phyloP scores from a whole-genome alignment of 1,284 basidiomycete genomes.

The Ustilago vetiveriae region DNA sequence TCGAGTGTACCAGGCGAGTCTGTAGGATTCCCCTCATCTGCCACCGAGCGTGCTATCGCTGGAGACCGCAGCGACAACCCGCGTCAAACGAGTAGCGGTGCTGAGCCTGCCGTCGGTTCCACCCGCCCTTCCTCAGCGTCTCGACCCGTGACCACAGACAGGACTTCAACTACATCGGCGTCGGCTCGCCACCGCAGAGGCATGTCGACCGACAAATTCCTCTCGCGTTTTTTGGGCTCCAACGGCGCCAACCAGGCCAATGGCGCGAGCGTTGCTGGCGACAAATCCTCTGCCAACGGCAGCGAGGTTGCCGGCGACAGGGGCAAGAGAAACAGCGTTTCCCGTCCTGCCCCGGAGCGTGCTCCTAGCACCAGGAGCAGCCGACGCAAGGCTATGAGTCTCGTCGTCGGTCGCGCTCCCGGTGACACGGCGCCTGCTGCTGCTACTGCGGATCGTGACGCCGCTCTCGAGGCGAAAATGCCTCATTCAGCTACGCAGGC shows the following conservation, averaged over 20 bases:
- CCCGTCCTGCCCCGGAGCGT: conserved; percentile 24
- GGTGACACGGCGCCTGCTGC: conserved; percentile 32
- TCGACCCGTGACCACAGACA: conserved; percentile 10
- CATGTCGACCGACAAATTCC: conserved; percentile 62
- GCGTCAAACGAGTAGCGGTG: conserved; percentile 1
- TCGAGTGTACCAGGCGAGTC: conserved; percentile 19
- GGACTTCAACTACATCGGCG: conserved; percentile 17
- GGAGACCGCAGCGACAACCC: conserved; percentile 9
- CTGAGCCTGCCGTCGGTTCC: conserved; percentile 6
- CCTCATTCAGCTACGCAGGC: conserved; percentile 17
- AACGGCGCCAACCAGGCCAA: conserved; percentile 14
- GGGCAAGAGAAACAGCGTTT: conserved; percentile 38
- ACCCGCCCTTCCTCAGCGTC: conserved; percentile 15
- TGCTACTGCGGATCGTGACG: conserved; percentile 28
- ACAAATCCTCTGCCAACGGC: conserved; percentile 6
- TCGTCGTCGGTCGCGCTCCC: conserved; percentile 48
- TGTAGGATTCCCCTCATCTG: conserved; percentile 34
- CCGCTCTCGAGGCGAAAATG: conserved; percentile 12
- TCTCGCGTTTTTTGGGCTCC: conserved; percentile 51
- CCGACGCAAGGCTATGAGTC: conserved; percentile 61
- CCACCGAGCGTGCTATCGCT: conserved; percentile 10
- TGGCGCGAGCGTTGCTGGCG: neutral
- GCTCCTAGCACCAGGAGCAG: conserved; percentile 35
- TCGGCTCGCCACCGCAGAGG: conserved; percentile 56
- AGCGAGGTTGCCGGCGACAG: conserved; percentile 14